Percentiles rank a stretch among this genome's conserved stretches.
Evolutionary conservation across 1,284 basidiomycete genomes (phyloP).

Genomic region (Irpex lacteus): DNA sequence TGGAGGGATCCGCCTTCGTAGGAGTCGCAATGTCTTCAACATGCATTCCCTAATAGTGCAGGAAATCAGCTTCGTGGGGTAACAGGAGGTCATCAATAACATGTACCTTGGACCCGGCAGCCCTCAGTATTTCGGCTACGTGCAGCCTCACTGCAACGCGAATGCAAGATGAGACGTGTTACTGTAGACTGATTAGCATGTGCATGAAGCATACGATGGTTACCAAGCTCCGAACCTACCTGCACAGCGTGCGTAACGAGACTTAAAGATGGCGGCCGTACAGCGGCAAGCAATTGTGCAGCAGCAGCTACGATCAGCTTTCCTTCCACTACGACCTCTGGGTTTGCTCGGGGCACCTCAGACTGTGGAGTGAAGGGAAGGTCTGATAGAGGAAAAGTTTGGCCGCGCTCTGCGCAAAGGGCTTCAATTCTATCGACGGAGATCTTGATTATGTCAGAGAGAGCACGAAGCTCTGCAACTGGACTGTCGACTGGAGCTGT

Average conservation of each 20-base stretch:
- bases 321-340: slow-evolving; percentile 1
- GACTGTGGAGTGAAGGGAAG: background rate
- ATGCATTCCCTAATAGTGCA: slow-evolving; percentile 28
- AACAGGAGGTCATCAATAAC: no score
- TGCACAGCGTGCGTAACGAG: background rate
- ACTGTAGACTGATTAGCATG: background rate
- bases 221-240: background rate
- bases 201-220: background rate
- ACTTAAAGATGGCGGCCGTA: slow-evolving; percentile 6
- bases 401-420: background rate
- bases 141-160: background rate
- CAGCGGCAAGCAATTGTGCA: slow-evolving; percentile 15
- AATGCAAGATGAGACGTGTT: background rate
- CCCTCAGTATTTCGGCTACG: background rate
- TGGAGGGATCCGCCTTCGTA: slow-evolving; percentile 27
- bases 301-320: slow-evolving; percentile 13
- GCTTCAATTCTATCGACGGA: slow-evolving; percentile 8
- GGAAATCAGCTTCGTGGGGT: background rate
- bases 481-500: background rate
- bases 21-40: slow-evolving; percentile 33
- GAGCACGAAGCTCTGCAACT: slow-evolving; percentile 3
- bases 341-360: background rate
- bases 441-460: slow-evolving; percentile 5
- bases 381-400: background rate
- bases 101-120: background rate